Evolutionary conservation across 2,329 filamentous ascomycete species (phyloP).

Genomic region (Calonectria pseudoreteaudii): DNA sequence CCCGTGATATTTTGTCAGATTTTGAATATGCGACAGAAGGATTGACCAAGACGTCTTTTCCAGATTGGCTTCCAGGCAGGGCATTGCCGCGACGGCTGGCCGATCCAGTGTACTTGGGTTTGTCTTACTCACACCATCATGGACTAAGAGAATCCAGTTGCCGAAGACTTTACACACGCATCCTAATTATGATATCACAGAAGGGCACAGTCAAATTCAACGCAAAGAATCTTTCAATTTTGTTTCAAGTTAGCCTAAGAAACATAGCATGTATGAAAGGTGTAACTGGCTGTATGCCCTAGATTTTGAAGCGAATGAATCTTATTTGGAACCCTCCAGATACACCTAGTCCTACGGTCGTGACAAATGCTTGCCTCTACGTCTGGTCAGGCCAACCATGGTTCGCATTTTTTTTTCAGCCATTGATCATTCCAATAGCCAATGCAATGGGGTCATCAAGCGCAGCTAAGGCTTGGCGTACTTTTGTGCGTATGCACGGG

Average conservation of each 20-base stretch:
- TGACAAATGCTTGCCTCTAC: too few species aligned
- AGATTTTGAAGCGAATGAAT: background rate
- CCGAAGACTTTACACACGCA: too few species aligned
- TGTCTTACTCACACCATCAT: too few species aligned
- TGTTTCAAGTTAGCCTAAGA: background rate
- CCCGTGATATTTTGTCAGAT: background rate
- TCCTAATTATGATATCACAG: too few species aligned
- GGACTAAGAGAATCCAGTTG: too few species aligned
- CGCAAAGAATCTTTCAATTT: background rate
- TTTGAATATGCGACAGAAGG: background rate
- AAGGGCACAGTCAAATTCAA: too few species aligned
- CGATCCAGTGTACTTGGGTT: too few species aligned
- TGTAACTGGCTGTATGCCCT: background rate
- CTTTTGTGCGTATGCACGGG: background rate
- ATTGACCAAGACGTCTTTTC: too few species aligned
- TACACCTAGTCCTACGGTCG: too few species aligned
- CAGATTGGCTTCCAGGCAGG: too few species aligned
- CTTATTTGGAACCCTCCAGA: background rate
- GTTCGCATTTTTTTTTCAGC: background rate
- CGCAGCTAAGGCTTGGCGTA: background rate
- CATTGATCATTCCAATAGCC: background rate
- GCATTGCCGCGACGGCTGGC: too few species aligned
- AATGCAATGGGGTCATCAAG: background rate
- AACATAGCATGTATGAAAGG: background rate
- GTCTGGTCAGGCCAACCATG: background rate